Conservation (phyloP, 805 yeast species). For the Teunomyces atbi region DNA sequence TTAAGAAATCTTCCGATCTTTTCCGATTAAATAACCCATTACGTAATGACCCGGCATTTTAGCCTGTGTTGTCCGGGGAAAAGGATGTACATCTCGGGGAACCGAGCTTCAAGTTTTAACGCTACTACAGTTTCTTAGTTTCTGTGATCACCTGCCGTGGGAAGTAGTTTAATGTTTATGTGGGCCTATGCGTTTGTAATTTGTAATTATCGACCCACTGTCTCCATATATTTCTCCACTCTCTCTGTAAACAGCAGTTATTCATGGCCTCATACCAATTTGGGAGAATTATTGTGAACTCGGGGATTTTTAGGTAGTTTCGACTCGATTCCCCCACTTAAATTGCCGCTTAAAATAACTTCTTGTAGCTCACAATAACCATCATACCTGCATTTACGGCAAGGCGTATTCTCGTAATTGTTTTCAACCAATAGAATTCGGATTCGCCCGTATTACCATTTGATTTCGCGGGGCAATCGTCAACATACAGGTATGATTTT, state of each 20-base stretch:
- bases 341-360: background rate
- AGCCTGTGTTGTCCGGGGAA: background rate
- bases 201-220: background rate
- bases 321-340: background rate
- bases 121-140: background rate
- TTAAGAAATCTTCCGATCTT: conserved; percentile 8
- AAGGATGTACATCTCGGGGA: background rate
- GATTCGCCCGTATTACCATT: background rate
- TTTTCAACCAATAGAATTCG: background rate
- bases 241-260: too few relatives aligned
- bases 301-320: background rate
- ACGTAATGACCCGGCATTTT: conserved; percentile 5
- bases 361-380: background rate
- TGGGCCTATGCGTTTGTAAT: background rate
- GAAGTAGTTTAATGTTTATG: background rate
- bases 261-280: background rate
- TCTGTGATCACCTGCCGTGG: background rate
- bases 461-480: conserved; percentile 1
- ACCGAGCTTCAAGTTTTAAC: background rate
- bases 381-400: background rate
- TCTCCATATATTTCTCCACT: background rate
- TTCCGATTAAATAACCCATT: conserved; percentile 8
- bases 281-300: background rate
- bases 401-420: background rate
- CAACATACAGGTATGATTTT: background rate